phyloP scores from a whole-genome alignment of 257 asterid species.

The Cordia subcordata region DNA sequence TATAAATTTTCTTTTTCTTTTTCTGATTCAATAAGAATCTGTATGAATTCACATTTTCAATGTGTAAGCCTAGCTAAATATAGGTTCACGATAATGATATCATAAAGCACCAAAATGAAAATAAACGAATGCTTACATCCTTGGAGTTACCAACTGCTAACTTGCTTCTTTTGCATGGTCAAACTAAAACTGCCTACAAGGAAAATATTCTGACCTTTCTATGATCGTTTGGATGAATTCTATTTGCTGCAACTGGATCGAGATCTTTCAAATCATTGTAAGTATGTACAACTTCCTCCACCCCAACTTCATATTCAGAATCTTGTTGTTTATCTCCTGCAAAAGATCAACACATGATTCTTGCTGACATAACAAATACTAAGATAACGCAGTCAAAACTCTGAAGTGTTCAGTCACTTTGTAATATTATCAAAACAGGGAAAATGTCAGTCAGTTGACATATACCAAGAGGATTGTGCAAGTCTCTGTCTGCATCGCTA shows the following conservation, averaged over 20 bases:
- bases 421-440: neutral
- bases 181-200: neutral
- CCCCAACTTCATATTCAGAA: constrained; percentile 27
- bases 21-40: too few relatives aligned
- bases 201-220: constrained; percentile 56
- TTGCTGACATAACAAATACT: too few relatives aligned
- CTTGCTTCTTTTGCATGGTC: too few relatives aligned
- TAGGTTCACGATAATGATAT: too few relatives aligned
- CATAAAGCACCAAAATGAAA: too few relatives aligned
- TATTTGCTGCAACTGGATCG: constrained; percentile 80
- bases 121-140: too few relatives aligned
- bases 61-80: too few relatives aligned
- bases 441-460: neutral
- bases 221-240: constrained; percentile 88
- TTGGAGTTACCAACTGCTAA: too few relatives aligned
- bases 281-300: constrained; percentile 29
- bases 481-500: constrained; percentile 46
- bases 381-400: too few relatives aligned
- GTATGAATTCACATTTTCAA: too few relatives aligned
- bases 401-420: neutral
- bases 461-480: constrained; percentile 45
- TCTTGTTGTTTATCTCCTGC: constrained; percentile 44
- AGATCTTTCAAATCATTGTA: constrained; percentile 55
- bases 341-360: constrained; percentile 7
- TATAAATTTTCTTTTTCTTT: too few relatives aligned